Evolutionary conservation across 495 filamentous ascomycete genomes (phyloP).

Genomic region (Lepraria neglecta): DNA sequence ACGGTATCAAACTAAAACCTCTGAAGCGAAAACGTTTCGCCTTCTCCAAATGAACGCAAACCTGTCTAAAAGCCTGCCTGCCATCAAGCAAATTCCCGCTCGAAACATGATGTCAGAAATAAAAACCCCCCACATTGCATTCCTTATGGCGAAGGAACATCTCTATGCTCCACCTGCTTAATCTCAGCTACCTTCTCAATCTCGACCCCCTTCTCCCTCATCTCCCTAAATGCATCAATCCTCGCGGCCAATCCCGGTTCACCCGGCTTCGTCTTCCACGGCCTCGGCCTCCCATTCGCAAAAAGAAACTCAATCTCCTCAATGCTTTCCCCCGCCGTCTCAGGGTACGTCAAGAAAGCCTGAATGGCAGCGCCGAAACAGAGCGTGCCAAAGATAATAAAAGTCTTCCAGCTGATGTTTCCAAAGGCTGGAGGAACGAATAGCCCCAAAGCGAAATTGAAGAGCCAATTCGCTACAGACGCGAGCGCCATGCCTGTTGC

Average conservation of each 20-base stretch:
- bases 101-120: too few species aligned
- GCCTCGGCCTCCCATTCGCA: constrained; percentile 42
- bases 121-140: too few species aligned
- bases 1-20: too few species aligned
- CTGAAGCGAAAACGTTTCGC: too few species aligned
- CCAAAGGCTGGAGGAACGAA: constrained; percentile 65
- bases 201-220: constrained; percentile 15
- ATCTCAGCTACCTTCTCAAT: constrained; percentile 10
- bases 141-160: neutral
- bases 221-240: constrained; percentile 20
- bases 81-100: too few species aligned
- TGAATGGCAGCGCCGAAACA: constrained; percentile 58
- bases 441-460: constrained; percentile 67
- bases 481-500: constrained; percentile 65
- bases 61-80: too few species aligned
- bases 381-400: constrained; percentile 69
- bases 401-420: constrained; percentile 66
- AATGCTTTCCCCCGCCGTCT: constrained; percentile 63
- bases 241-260: constrained; percentile 20
- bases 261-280: constrained; percentile 58
- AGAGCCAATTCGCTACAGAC: constrained; percentile 66
- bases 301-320: constrained; percentile 67
- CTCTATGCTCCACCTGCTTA: neutral
- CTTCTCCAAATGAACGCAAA: too few species aligned
- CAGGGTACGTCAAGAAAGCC: constrained; percentile 63